A percentile compares a stretch with the other conserved stretches of the same genome.
Evolutionary conservation across 2,329 filamentous ascomycete species (phyloP).

Genomic region (Exophiala mesophila): DNA sequence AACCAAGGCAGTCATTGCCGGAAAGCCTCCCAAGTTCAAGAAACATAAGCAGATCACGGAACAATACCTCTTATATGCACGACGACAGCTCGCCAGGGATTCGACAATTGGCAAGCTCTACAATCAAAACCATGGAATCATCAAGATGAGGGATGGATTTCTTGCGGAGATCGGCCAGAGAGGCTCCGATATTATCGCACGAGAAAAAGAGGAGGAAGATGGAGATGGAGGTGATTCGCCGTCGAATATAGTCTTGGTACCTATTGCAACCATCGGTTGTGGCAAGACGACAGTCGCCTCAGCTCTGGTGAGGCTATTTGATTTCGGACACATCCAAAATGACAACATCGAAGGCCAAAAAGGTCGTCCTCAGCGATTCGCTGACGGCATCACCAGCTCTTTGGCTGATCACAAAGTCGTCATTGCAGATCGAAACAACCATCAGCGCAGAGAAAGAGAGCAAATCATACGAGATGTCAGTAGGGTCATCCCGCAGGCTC

Average conservation of each 20-base stretch:
- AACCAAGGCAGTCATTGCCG: conserved; percentile 80
- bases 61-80: conserved; percentile 80
- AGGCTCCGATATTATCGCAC: conserved; percentile 82
- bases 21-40: conserved; percentile 68
- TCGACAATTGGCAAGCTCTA: conserved; percentile 66
- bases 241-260: conserved; percentile 60
- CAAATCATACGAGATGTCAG: conserved; percentile 79
- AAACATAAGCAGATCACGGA: conserved; percentile 89
- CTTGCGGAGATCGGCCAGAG: conserved; percentile 76
- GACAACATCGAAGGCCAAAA: conserved; percentile 83
- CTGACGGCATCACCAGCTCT: conserved; percentile 60
- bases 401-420: conserved; percentile 66
- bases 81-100: conserved; percentile 65
- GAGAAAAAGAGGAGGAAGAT: conserved; percentile 43
- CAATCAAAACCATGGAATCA: conserved; percentile 89
- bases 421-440: conserved; percentile 91
- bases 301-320: conserved; percentile 75
- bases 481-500: conserved; percentile 56
- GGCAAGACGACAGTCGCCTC: conserved; percentile 92
- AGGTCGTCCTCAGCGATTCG: conserved; percentile 72
- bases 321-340: conserved; percentile 92
- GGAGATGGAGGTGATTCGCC: conserved; percentile 7
- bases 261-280: conserved; percentile 89
- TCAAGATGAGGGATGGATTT: conserved; percentile 82
- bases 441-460: conserved; percentile 77